phyloP scores from a whole-genome alignment of 495 filamentous ascomycete species.

The Friedmanniomyces endolithicus region DNA sequence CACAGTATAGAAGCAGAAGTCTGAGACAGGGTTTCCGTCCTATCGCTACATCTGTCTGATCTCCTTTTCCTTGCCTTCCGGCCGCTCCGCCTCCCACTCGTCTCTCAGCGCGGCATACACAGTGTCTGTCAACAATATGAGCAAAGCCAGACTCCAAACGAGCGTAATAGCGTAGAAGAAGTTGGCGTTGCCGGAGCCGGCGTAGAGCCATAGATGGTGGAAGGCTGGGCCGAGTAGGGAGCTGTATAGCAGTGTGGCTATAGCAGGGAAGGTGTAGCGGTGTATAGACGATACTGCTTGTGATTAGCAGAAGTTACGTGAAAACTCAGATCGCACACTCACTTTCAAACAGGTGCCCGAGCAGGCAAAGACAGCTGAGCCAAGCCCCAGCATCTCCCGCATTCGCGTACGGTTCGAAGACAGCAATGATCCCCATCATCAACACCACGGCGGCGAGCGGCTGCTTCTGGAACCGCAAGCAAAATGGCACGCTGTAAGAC shows the following conservation, averaged over 20 bases:
- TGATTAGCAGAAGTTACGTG: not conserved
- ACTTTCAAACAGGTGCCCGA: constrained; percentile 84
- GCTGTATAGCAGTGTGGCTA: constrained; percentile 71
- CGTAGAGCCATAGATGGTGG: constrained; percentile 97
- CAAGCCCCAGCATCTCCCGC: constrained; percentile 78
- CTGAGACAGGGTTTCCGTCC: too few species aligned
- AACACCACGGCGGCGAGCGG: constrained; percentile 74
- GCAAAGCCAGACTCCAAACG: constrained; percentile 85
- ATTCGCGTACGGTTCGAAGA: constrained; percentile 94
- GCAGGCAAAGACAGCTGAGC: constrained; percentile 71
- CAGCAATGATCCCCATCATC: constrained; percentile 71
- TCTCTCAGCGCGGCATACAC: constrained; percentile 81
- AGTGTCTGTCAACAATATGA: constrained; percentile 66
- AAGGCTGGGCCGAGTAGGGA: constrained; percentile 86
- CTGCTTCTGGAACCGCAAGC: constrained; percentile 48
- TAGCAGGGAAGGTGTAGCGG: constrained; percentile 82
- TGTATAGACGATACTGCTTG: constrained; percentile 28
- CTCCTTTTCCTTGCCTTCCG: constrained; percentile 77
- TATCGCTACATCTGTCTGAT: constrained; percentile 54
- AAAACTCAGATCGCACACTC: constrained; percentile 36
- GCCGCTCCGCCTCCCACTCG: constrained; percentile 86
- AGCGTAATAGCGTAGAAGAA: constrained; percentile 99
- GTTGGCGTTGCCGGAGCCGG: constrained; percentile 93
- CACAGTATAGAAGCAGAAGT: too few species aligned
- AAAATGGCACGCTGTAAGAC: constrained; percentile 71